Base-by-base conservation (phyloP, 768 basidiomycete genomes). In the Serendipita sp. region DNA sequence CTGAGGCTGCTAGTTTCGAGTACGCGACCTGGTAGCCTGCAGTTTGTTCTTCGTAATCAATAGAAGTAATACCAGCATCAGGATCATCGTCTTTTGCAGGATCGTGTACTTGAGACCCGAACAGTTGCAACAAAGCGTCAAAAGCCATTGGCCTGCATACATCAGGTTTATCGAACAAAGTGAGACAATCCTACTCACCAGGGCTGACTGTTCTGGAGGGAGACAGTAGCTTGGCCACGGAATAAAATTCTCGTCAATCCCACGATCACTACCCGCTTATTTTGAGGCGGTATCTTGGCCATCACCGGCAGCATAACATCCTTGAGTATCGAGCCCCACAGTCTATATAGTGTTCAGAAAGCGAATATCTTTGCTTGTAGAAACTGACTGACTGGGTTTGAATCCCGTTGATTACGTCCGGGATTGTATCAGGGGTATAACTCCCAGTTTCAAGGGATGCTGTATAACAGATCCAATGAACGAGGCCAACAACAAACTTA, bases 11-110 rank as follows among this genome's bases (percentile, higher is more conserved):
- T 16, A 97, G 80, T 41, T 88, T 83, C 63, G 92, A 92, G 76
- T 94, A 98, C 3, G 92, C 89, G 0, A 92, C 90, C 71, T 98
- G 96, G 74, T 97, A 97, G 0, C 92, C 90, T 3, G 87, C 86
- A 1, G 81, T 80, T 71, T 89, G 88, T 71, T 97, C 94, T 71
- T 97, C 95, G 67, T 84, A 85, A 72, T 97, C 95, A 53, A 96
- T 83, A 63, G 82, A 83, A 0, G 88, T 89, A 41, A 90, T 71
- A 0, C 82, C 83, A 0, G 78, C 76, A 51, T 82, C 76, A 5
- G 78, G 72, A 54, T 84, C 82, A n/a, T 84, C 77, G 3, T 70
- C 74, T 0, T 67, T 68, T 3, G 66, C 70, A 0, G 65, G 68
- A 35, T 69, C 67, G n/a, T 66, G 64, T 2, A 68, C 74, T 66